phyloP scores from a whole-genome alignment of 768 basidiomycete species.

The Pleurotus ostreatus region DNA sequence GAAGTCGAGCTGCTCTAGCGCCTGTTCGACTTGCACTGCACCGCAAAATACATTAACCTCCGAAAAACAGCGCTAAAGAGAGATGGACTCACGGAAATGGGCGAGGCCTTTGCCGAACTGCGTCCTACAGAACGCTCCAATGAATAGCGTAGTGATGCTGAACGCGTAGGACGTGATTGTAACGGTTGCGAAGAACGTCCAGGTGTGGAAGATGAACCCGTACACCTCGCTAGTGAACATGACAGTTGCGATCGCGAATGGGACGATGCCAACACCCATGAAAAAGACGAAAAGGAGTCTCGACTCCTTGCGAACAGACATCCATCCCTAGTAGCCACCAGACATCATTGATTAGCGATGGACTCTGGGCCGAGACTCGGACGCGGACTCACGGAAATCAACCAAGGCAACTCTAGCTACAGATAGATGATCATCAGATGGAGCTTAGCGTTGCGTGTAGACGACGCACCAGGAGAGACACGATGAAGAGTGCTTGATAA shows the following conservation, averaged over 20 bases:
- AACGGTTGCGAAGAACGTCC: constrained; percentile 47
- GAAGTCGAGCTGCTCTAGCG: constrained; percentile 39
- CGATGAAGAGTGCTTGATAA: constrained; percentile 38
- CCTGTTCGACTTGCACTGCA: constrained; percentile 35
- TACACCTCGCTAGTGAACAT: constrained; percentile 27
- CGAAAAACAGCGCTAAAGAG: too few relatives aligned
- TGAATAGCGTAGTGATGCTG: constrained; percentile 32
- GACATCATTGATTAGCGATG: not conserved
- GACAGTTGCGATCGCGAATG: constrained; percentile 1
- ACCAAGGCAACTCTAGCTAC: constrained; percentile 45
- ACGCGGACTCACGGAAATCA: constrained; percentile 30
- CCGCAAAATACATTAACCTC: too few relatives aligned
- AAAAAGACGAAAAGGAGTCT: constrained; percentile 35
- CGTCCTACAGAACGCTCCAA: constrained; percentile 45
- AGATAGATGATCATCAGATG: not conserved
- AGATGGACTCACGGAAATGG: constrained; percentile 41
- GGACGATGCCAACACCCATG: constrained; percentile 19
- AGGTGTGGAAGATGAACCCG: constrained; percentile 36
- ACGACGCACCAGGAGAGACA: constrained; percentile 35
- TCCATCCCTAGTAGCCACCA: constrained; percentile 38
- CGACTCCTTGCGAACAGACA: constrained; percentile 42
- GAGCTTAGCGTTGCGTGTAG: not conserved
- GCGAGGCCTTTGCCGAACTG: constrained; percentile 54
- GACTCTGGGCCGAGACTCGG: not conserved
- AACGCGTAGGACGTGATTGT: constrained; percentile 39